A percentile compares a stretch with the other conserved stretches of the same genome.
These are phyloP conservation scores for Colletotrichum incanum DNA, from an alignment of 2,329 filamentous ascomycete genomes.

Conservation along the genomic window DNA sequence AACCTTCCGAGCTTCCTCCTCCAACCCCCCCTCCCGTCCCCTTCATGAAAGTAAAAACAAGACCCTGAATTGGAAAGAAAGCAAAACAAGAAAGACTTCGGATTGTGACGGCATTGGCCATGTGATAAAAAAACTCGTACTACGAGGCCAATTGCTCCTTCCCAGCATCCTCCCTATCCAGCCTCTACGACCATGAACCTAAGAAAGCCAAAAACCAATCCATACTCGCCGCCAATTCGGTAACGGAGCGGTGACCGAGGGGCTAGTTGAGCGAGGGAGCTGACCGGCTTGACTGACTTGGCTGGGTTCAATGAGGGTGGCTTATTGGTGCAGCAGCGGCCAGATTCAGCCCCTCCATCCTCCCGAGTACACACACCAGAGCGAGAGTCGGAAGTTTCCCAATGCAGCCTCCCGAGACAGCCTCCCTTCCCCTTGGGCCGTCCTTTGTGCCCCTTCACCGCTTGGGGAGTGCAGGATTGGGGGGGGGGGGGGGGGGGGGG, in stretches of 20 bases:
- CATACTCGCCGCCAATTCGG: neutral
- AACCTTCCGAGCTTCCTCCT: neutral
- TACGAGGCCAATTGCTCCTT: neutral
- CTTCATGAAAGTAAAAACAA: neutral
- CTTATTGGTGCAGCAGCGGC: neutral
- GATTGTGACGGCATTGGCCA: neutral
- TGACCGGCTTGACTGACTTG: neutral
- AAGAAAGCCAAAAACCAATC: neutral
- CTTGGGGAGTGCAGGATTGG: neutral
- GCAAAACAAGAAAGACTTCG: neutral
- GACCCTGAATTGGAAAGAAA: constrained; percentile 4
- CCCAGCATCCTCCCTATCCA: too few relatives aligned
- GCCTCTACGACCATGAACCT: neutral
- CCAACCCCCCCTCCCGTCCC: neutral
- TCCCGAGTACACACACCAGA: neutral
- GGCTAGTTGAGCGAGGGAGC: neutral
- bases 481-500: neutral
- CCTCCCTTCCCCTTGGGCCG: neutral
- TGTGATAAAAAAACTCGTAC: neutral
- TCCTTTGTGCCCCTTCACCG: neutral
- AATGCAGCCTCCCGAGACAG: constrained; percentile 36
- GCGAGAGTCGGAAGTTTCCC: constrained; percentile 13
- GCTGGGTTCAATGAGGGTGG: neutral
- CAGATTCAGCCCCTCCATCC: neutral
- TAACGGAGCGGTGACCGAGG: neutral